Base-by-base conservation (phyloP, 441 rosid genomes). In the Bocquillonia castaneifolia region DNA sequence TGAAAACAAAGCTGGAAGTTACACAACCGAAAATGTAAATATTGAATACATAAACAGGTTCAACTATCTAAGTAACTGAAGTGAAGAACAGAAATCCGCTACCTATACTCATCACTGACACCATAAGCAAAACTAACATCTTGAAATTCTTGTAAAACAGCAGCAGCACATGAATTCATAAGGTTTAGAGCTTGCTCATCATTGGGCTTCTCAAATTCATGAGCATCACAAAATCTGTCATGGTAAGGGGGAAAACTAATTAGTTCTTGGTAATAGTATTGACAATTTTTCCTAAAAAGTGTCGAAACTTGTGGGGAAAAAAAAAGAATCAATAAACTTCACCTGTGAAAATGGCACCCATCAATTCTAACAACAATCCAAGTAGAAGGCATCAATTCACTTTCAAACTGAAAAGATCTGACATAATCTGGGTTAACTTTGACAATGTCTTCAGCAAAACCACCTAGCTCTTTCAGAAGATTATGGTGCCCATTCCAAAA, bases 261-360 rank as follows among this genome's bases (percentile, higher is more conserved):
- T 18, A 37, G 39, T 73, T 56, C 34, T 5, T 67, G 67, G 48
- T 13, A 54, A 37, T 68, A 71, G 67, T 57, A 42, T 70, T 40
- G 47, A 20, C 57, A 28, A n/a, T n/a, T n/a, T n/a, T n/a, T n/a
- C n/a, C n/a, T n/a, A n/a, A n/a, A 40, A 15, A 7, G 44, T 17
- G 40, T 28, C 40, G 20, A 39, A 34, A 28, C 59, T 17, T 34
- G 32, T 42, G 36, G 40, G 4, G 22, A 8, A 25, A 69, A 26
- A 25, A 39, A 58, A 52, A 50, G 37, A 64, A 72, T 22, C 10
- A 47, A 0, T 17, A 50, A 18, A 56, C 51, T 71, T 74, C 77
- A 89, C 97, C 96, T 85, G 87, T 94, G 99, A 83, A 94, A 94
- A 77, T 94, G 96, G 78, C 92, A 90, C 69, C 97, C 97, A 76